Base-by-base conservation (phyloP, 176 grass and related monocot species). In the Themeda triandra region DNA sequence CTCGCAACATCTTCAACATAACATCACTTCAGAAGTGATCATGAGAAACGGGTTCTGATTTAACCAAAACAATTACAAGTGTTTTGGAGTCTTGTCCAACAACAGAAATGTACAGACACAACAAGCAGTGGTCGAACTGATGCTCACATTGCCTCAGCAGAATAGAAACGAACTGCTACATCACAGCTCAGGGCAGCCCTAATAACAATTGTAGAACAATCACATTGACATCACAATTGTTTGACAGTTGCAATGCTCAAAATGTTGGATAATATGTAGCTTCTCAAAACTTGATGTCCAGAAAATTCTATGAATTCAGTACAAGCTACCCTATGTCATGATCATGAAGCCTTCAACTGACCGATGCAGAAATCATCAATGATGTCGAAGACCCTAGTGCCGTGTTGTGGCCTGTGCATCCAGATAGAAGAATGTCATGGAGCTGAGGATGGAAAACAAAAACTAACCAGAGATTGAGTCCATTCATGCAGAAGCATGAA, bases 301-400 rank as follows among this genome's bases (percentile, higher is more conserved):
- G 0, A 73, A 76, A 71, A n/a, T n/a, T 51, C 27, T 30, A 27
- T 73, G 45, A 75, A 72, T 41, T 65, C 14, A 33, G 40, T 24
- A 73, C 21, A 46, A 25, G 12, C 19, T 32, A 18, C 5, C 4
- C 37, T 68, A 45, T 13, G 78, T 29, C 28, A 19, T 6, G 2
- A 31, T 83, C 76, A 87, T 81, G 74, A 91, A 42, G 35, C 63
- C 78, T 88, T 91, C 90, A 97, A 82, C 44, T 92, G 84, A 10
- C 92, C 92, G 37, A 97, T 86, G 75, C 92, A 91, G 75, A 97
- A 94, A 81, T 97, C 95, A 2, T 94, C 92, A 3, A 94, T 93
- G 59, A 97, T 97, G 49, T 94, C 95, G 36, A 97, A 94, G 48
- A 97, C 92, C 36, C 95, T 85, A 14, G 90, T 88, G 13, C 90